phyloP scores from a whole-genome alignment of 441 rosid species.

The Rhodomyrtus psidioides region DNA sequence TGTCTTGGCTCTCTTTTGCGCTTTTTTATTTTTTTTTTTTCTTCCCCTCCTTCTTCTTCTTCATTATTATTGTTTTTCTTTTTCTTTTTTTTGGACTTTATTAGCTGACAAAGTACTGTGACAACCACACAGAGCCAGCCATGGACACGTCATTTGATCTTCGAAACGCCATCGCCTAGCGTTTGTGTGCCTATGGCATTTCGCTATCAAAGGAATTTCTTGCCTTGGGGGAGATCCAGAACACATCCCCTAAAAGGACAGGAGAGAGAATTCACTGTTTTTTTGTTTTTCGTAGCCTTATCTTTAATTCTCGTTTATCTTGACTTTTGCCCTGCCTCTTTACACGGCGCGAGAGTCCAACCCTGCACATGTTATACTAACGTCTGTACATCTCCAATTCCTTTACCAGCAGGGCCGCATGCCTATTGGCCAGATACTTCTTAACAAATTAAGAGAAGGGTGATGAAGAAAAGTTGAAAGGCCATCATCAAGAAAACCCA shows the following conservation, averaged over 20 bases:
- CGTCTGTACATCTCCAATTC: no score
- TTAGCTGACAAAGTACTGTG: background rate
- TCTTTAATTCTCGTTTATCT: no score
- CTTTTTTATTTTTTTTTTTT: background rate
- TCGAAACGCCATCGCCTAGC: background rate
- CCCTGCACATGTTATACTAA: no score
- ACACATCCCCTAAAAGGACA: background rate
- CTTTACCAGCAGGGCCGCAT: no score
- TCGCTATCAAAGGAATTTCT: background rate
- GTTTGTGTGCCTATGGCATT: background rate
- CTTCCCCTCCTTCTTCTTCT: background rate
- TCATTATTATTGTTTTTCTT: background rate
- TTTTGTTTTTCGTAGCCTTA: background rate
- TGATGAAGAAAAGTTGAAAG: background rate
- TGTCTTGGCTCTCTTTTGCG: background rate
- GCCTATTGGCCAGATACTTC: no score
- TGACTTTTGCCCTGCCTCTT: no score
- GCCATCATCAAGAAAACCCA: background rate
- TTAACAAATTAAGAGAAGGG: background rate
- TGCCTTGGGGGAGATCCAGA: background rate
- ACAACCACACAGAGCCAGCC: background rate
- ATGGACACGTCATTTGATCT: background rate
- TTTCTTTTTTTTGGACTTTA: background rate
- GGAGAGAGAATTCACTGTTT: background rate
- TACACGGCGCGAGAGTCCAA: no score